Base-by-base conservation (phyloP, 306 rosid species). In the Rubus parviflorus region DNA sequence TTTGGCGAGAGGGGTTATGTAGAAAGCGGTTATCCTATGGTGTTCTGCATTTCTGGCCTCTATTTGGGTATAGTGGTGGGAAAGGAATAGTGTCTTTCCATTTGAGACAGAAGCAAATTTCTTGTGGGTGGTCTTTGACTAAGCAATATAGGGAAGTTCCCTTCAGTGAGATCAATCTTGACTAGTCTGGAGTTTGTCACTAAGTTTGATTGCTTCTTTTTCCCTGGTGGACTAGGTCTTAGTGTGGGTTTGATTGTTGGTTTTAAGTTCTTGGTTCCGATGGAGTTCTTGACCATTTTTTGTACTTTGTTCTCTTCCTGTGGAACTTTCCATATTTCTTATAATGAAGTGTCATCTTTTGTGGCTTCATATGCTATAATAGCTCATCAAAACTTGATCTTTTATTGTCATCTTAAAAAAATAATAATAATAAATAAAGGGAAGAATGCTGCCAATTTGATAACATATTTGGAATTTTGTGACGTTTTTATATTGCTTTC, bases 401-500 rank as follows among this genome's bases (percentile, higher is more conserved):
- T 42, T 30, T 30, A 30, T 30, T 0, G 35, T 30, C 35, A 30
- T 30, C 35, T 30, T 30, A 30, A 30, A 30, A 30, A 30, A 30
- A 30, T 30, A 30, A 30, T 30, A 30, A 30, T 30, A 30, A 30
- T 30, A 30, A 30, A 30, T 30, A 30, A 30, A 30, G 35, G 35
- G 35, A 2, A 30, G 14, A 57, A 58, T 23, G 16, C 6, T 58
- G 38, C 23, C 38, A 58, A n/a, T 13, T 45, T 13, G 16, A 48
- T 48, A 20, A 45, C 72, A 52, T 51, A 54, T 72, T 61, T 73
- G 42, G 17, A 57, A 41, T 58, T 49, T 49, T 48, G 37, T 43
- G 10, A 45, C 30, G 35, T 7, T 61, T 43, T 51, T 70, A 22
- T 13, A 7, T 77, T 23, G 25, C 16, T 17, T 62, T 41, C 72